A percentile compares a stretch with the other conserved stretches of the same genome.
These are phyloP conservation scores for Boletus subparvulus DNA, from an alignment of 768 basidiomycete species.

Conservation along the genomic window DNA sequence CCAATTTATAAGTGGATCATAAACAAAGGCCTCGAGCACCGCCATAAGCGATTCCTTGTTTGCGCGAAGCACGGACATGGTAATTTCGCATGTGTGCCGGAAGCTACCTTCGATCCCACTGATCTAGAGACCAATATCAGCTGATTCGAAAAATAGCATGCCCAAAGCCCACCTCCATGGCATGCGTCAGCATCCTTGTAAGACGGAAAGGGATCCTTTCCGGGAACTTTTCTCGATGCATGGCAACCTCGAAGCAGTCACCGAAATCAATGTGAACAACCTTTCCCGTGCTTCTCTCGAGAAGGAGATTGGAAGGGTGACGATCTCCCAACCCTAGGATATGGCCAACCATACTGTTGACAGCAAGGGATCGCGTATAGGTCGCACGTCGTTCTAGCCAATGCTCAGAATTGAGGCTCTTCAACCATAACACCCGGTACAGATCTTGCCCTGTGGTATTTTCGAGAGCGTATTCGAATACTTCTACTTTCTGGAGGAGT, in stretches of 20 bases:
- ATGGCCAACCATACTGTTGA: constrained; percentile 98
- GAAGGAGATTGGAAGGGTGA: constrained; percentile 92
- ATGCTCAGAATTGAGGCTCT: constrained; percentile 92
- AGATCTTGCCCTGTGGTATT: constrained; percentile 98
- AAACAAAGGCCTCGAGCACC: constrained; percentile 97
- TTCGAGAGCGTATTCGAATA: constrained; percentile 97
- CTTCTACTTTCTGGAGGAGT: constrained; percentile 95
- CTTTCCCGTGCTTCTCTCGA: constrained; percentile 89
- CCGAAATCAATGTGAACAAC: constrained; percentile 98
- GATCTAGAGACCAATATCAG: constrained; percentile 55
- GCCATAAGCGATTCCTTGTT: constrained; percentile 99
- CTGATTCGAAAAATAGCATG: not conserved
- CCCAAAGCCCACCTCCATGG: constrained; percentile 81
- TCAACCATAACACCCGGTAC: constrained; percentile 95
- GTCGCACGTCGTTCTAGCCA: constrained; percentile 97
- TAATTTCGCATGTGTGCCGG: constrained; percentile 92
- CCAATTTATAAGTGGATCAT: constrained; percentile 98
- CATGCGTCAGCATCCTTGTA: constrained; percentile 97
- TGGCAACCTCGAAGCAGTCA: constrained; percentile 97
- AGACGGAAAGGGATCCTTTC: constrained; percentile 98
- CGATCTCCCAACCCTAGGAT: constrained; percentile 97
- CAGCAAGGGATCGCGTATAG: constrained; percentile 92
- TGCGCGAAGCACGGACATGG: constrained; percentile 94
- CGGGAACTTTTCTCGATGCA: constrained; percentile 98
- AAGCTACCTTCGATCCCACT: constrained; percentile 98